Conservation (phyloP, 768 basidiomycete species). For the Chlorophyllum brunneum region DNA sequence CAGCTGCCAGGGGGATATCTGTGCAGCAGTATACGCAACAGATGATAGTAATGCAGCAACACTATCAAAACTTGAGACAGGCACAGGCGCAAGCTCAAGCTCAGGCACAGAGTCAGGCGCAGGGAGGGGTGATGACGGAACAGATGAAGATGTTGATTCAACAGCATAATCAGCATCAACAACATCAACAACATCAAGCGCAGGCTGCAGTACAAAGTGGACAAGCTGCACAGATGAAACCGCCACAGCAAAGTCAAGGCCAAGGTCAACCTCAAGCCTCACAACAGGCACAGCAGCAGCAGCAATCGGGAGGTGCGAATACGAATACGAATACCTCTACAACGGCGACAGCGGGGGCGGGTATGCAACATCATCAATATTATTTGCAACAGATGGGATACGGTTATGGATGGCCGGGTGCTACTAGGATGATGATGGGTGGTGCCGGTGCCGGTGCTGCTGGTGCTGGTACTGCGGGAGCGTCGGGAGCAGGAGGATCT, state of each 20-base stretch:
- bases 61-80: background rate
- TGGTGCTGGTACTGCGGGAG: background rate
- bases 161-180: too few relatives aligned
- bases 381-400: conserved; percentile 11
- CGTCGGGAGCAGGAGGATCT: background rate
- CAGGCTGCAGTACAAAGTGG: conserved; percentile 12
- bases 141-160: background rate
- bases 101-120: background rate
- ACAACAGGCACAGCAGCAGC: conserved; percentile 10
- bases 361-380: background rate
- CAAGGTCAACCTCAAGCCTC: background rate
- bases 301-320: background rate
- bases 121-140: background rate
- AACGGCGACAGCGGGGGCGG: background rate
- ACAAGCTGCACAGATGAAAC: conserved; percentile 16
- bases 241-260: conserved; percentile 7
- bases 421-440: background rate
- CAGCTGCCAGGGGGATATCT: background rate
- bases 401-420: background rate
- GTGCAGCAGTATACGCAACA: background rate
- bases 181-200: conserved; percentile 12
- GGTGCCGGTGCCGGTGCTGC: background rate
- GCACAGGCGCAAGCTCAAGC: conserved; percentile 9
- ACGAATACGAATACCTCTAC: background rate
- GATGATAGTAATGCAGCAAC: background rate